Evolutionary conservation across 345 rosid species (phyloP), one percentile per base, ranked within the genome.

Genomic region (Pelargonium nanum): DNA sequence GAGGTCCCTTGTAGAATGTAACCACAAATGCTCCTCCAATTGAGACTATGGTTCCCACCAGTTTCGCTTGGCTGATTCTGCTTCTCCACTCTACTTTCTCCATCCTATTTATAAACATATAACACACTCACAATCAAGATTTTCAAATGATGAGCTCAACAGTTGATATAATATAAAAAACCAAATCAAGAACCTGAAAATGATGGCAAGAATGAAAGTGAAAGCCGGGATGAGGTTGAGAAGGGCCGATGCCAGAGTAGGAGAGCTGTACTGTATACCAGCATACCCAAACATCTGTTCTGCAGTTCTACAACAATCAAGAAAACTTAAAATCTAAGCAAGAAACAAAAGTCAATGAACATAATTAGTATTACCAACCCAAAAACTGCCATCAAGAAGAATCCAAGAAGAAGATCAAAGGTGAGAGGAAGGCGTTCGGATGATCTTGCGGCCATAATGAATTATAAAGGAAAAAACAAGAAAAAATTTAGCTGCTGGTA

Each of bases 221-320:
- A 75, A 65, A 55, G 75, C 83, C 4, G 83, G 85, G 59, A 69
- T 22, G 50, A 81, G 80, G 70, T 78, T 78, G 22, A 81, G 79
- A 81, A 81, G 64, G 30, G 85, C 83, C n/a, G 85, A 55, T n/a
- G 58, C 78, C 24, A 81, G 78, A 10, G 82, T 71, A 16, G 86
- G 79, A 34, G 83, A 78, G 76, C 83, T 76, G 60, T 74, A 74
- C 53, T 72, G 61, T 26, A 81, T 73, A 55, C 85, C 85, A 6
- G 75, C 73, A 65, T 75, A 68, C 45, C 75, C 78, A 30, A 68
- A 57, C 26, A 71, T 22, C 61, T 71, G 77, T 7, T 76, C 71
- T 2, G 55, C 54, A 61, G 22, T 68, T 24, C 83, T 79, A 78
- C 66, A 10, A 1, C 56, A 19, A 69, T 53, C 9, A n/a, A 53